Conservation (phyloP, 352 stramenopile species). For the Pseudoperonospora humuli region DNA sequence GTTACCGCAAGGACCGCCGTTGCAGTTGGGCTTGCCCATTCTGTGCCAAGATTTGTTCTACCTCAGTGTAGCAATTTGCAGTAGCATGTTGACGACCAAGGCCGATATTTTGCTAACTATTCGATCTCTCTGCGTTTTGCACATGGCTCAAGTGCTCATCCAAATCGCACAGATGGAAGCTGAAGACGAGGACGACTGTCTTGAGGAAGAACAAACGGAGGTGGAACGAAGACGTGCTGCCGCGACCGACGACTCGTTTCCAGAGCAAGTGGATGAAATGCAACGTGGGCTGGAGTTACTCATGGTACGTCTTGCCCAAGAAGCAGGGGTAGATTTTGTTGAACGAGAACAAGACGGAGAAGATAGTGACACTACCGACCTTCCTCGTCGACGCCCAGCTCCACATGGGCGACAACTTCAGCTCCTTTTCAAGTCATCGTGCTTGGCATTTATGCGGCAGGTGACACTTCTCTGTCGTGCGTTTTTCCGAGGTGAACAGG, state of each 20-base stretch:
- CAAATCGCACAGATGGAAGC: slow-evolving; percentile 45
- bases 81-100: slow-evolving; percentile 69
- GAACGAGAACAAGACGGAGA: slow-evolving; percentile 7
- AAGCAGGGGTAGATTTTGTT: slow-evolving; percentile 35
- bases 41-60: slow-evolving; percentile 74
- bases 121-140: slow-evolving; percentile 61
- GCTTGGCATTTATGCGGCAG: slow-evolving; percentile 64
- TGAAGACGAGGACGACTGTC: slow-evolving; percentile 51
- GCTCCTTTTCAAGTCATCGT: slow-evolving; percentile 71
- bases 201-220: slow-evolving; percentile 23
- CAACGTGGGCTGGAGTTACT: slow-evolving; percentile 40
- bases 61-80: slow-evolving; percentile 63
- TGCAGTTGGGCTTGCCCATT: slow-evolving; percentile 53
- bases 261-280: slow-evolving; percentile 35
- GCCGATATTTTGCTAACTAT: slow-evolving; percentile 75
- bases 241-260: slow-evolving; percentile 7
- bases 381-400: slow-evolving; percentile 2
- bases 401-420: slow-evolving; percentile 49
- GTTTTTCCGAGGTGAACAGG: slow-evolving; percentile 70
- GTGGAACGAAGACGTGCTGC: neutral
- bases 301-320: slow-evolving; percentile 39
- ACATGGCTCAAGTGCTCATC: slow-evolving; percentile 73
- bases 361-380: neutral
- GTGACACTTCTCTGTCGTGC: slow-evolving; percentile 66
- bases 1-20: slow-evolving; percentile 34